Base-by-base conservation (phyloP, 352 stramenopile species). In the Phytophthora lateralis region DNA sequence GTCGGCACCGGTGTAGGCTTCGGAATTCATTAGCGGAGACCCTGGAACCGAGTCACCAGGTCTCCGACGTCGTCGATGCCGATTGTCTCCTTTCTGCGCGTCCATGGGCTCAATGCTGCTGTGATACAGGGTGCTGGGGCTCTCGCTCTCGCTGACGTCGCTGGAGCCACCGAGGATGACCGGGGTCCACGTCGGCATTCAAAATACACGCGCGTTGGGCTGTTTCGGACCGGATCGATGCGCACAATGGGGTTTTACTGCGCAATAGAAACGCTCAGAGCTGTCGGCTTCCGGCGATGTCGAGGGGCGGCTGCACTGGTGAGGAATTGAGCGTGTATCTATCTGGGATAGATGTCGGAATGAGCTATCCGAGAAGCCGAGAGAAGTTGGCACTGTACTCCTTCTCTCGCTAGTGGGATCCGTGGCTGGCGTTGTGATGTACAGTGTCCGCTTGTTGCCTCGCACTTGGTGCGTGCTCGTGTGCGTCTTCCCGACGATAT, bases 301-400 rank as follows among this genome's bases (percentile, higher is more conserved):
- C 21, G 15, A 47, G 15, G 14, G 24, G 17, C 12, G 34, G 24
- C 12, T 46, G 44, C 11, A 50, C 20, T 46, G 20, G 27, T 38
- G 38, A 11, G 38, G 26, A 12, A 34, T 6, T 2, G 42, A 56
- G 43, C 38, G 70, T 73, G 50, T 70, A 58, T 62, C 44, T 66
- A 55, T 46, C 56, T 41, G 45, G 46, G 55, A 71, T 65, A 61
- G 47, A 68, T 71, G 66, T 53, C 54, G 48, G 42, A 73, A 73
- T 66, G 65, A 66, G 53, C 30, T 20, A 45, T 55, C 34, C 32
- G 21, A 66, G 39, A n/a, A 38, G 35, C 37, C 8, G 24, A 15
- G 42, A 58, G 42, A 67, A 63, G 43, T 48, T 20, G 15, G 52
- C 35, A 53, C 55, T 51, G 39, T 54, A 66, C 44, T 66, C 41